Base-by-base conservation (phyloP, 2,329 filamentous ascomycete species). In the Epicoccum sorghinum region DNA sequence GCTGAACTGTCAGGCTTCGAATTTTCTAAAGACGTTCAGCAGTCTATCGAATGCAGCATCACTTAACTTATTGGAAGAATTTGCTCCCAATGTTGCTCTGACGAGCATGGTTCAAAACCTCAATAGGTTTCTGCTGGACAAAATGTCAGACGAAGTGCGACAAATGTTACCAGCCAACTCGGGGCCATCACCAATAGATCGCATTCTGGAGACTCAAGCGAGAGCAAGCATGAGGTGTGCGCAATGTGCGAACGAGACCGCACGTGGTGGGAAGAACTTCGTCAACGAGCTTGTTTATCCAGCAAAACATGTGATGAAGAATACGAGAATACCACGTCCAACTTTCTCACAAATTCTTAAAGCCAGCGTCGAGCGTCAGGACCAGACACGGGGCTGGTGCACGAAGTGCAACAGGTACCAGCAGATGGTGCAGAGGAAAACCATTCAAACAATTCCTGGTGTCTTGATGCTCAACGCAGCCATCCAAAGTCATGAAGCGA, bases 1-100 rank as follows among this genome's bases (percentile, higher is more conserved):
- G 0, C 89, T 93, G 52, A 96, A 96, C 55, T 99, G 95, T 64
- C 95, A 99, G 71, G 95, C 95, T 12, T 96, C 93, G 0, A 99
- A 99, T 69, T 84, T 99, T 59, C 79, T 98, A 29, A 96, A 95
- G 73, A 90, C 92, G 0, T 87, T 99, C 53, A 93, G 90, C 71
- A 89, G 87, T 60, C 88, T 92, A 58, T 87, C 90, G 2, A 90
- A 93, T 79, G 87, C 86, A 82, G 75, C 85, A 0, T 89, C 86
- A 18, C 77, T 96, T 24, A 90, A 91, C 2, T 80, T 99, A 4
- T 80, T 98, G 0, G 95, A 99, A 72, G 92, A 96, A 67, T 89
- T 93, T 52, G 76, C 88, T 10, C 86, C 88, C 38, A 87, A 86
- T 47, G 86, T 87, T 14, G 84, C 90, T 6, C 80, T 96, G 3